Conservation (phyloP, 228 moss, liverwort and hornwort species). For the Sphagnum fallax region DNA sequence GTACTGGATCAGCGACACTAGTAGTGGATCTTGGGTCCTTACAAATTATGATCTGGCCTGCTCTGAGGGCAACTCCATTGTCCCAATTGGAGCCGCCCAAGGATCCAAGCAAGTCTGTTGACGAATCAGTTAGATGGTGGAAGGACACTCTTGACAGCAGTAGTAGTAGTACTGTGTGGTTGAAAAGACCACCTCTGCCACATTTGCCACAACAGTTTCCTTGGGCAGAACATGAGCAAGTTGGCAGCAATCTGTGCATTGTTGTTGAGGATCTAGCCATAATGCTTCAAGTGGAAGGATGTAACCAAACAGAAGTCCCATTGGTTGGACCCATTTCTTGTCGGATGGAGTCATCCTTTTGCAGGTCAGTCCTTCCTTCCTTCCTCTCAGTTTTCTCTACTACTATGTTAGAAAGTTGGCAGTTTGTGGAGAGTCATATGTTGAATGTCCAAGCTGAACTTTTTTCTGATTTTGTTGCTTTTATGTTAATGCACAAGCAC, state of each 20-base stretch:
- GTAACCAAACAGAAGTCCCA: constrained; percentile 38
- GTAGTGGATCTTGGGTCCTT: constrained; percentile 70
- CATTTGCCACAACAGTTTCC: constrained; percentile 33
- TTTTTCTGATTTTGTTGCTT: neutral
- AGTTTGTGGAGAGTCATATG: neutral
- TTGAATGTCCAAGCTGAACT: neutral
- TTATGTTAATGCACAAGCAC: neutral
- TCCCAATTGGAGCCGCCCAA: constrained; percentile 27
- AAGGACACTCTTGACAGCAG: constrained; percentile 13
- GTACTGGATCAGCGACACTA: constrained; percentile 24
- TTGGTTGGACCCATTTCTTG: constrained; percentile 71
- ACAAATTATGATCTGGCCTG: constrained; percentile 79
- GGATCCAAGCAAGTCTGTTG: constrained; percentile 18
- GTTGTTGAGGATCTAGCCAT: constrained; percentile 57
- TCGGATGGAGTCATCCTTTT: constrained; percentile 67
- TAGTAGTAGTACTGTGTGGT: constrained; percentile 62
- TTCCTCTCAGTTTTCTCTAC: neutral
- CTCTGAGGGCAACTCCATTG: constrained; percentile 27
- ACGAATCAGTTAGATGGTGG: constrained; percentile 51
- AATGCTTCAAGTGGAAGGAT: constrained; percentile 47
- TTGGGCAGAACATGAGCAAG: constrained; percentile 65
- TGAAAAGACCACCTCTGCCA: constrained; percentile 59
- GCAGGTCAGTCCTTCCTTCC: constrained; percentile 44
- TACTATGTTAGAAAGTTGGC: neutral
- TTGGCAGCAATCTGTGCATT: constrained; percentile 73